A percentile compares a stretch with the other conserved stretches of the same genome.
Conservation (phyloP, 2,329 filamentous ascomycete genomes). For the Neurospora sp. region DNA sequence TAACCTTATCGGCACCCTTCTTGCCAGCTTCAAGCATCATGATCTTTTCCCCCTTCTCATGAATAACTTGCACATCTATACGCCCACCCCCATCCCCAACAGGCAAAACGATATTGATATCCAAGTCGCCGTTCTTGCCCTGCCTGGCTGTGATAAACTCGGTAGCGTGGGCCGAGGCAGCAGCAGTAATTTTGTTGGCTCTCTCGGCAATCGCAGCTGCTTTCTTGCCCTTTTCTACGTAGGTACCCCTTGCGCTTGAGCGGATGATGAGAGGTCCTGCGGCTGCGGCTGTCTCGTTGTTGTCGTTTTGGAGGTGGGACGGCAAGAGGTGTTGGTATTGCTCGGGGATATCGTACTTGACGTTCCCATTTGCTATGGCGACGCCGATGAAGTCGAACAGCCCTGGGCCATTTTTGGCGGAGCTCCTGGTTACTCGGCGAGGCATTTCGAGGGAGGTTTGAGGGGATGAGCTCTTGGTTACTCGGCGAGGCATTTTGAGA, state of each 20-base stretch:
- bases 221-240: background rate
- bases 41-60: too few relatives aligned
- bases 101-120: background rate
- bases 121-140: background rate
- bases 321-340: background rate
- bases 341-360: background rate
- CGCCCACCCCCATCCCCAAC: background rate
- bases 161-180: background rate
- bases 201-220: background rate
- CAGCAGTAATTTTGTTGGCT: background rate
- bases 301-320: background rate
- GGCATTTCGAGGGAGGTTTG: background rate
- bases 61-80: too few relatives aligned
- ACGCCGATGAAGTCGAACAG: background rate
- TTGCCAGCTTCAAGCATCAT: background rate
- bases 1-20: background rate
- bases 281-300: background rate
- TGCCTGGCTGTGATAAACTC: background rate
- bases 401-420: background rate
- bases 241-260: background rate
- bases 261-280: background rate
- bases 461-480: background rate
- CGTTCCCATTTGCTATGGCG: background rate
- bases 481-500: background rate
- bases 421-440: background rate